These are phyloP conservation scores for Lignosus rhinocerotis DNA, from an alignment of 1,284 basidiomycete species.

Conservation along the genomic window DNA sequence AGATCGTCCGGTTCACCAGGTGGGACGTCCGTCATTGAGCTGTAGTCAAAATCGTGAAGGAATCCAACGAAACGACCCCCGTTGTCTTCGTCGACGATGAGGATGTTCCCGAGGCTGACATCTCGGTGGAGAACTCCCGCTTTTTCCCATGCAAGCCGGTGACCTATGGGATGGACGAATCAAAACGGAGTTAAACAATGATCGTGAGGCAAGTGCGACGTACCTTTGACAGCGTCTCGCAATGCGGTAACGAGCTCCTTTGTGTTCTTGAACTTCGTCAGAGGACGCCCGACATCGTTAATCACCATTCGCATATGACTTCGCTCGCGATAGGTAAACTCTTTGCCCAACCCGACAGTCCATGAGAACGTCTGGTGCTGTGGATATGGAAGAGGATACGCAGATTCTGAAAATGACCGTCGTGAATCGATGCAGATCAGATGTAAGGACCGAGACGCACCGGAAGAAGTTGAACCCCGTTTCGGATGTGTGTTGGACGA, in stretches of 20 bases:
- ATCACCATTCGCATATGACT: slow-evolving; percentile 22
- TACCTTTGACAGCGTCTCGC: slow-evolving; percentile 17
- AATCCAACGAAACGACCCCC: not conserved
- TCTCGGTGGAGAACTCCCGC: slow-evolving; percentile 15
- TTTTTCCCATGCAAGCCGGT: slow-evolving; percentile 1
- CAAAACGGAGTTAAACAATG: too few species aligned
- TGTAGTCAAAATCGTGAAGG: slow-evolving; percentile 15
- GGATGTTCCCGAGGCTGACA: slow-evolving; percentile 15
- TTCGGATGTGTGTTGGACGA: too few species aligned
- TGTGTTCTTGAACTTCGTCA: slow-evolving; percentile 10
- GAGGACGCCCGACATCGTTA: slow-evolving; percentile 11
- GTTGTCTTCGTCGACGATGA: slow-evolving; percentile 2
- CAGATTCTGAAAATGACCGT: not conserved
- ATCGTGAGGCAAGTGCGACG: not conserved
- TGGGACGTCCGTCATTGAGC: not conserved
- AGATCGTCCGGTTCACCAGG: not conserved
- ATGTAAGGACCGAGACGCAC: not conserved
- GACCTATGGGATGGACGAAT: not conserved
- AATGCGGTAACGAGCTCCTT: slow-evolving; percentile 7
- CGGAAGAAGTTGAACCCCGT: not conserved
- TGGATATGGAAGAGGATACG: slow-evolving; percentile 1
- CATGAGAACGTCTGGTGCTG: slow-evolving; percentile 14
- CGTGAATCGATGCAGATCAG: not conserved
- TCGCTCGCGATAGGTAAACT: slow-evolving; percentile 6
- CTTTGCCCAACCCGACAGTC: not conserved